phyloP scores from a whole-genome alignment of 495 filamentous ascomycete species.

The Penicillium psychrofluorescens region DNA sequence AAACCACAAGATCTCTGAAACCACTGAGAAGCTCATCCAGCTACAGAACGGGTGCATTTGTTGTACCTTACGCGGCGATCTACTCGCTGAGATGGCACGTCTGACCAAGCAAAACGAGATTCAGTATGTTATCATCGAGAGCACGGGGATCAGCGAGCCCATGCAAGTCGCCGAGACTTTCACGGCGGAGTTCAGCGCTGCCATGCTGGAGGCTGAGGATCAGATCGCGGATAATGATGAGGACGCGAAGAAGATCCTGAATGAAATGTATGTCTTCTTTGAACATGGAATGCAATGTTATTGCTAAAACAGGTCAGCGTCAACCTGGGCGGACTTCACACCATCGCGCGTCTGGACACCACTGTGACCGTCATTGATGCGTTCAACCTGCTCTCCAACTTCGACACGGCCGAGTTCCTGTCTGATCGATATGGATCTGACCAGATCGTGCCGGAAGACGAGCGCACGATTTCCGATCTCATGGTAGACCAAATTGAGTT shows the following conservation, averaged over 20 bases:
- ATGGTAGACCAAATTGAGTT: slow-evolving; percentile 60
- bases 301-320: slow-evolving; percentile 12
- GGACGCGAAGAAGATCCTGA: slow-evolving; percentile 27
- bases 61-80: slow-evolving; percentile 52
- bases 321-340: slow-evolving; percentile 44
- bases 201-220: slow-evolving; percentile 33
- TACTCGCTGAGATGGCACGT: slow-evolving; percentile 46
- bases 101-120: slow-evolving; percentile 41
- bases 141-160: slow-evolving; percentile 54
- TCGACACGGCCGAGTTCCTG: slow-evolving; percentile 50
- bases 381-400: slow-evolving; percentile 50
- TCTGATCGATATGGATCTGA: slow-evolving; percentile 39
- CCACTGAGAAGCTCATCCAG: slow-evolving; percentile 50
- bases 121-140: slow-evolving; percentile 55
- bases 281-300: slow-evolving; percentile 1
- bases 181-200: slow-evolving; percentile 40
- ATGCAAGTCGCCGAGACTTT: slow-evolving; percentile 59
- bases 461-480: slow-evolving; percentile 52
- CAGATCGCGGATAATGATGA: slow-evolving; percentile 20
- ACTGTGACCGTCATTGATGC: slow-evolving; percentile 54
- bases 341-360: slow-evolving; percentile 48
- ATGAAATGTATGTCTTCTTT: slow-evolving; percentile 24
- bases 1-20: slow-evolving; percentile 42
- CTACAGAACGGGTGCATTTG: slow-evolving; percentile 59
- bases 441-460: slow-evolving; percentile 44